Evolutionary conservation across 768 basidiomycete genomes (phyloP), one percentile per base, ranked within the genome.

Genomic region (Mycena galericulata): DNA sequence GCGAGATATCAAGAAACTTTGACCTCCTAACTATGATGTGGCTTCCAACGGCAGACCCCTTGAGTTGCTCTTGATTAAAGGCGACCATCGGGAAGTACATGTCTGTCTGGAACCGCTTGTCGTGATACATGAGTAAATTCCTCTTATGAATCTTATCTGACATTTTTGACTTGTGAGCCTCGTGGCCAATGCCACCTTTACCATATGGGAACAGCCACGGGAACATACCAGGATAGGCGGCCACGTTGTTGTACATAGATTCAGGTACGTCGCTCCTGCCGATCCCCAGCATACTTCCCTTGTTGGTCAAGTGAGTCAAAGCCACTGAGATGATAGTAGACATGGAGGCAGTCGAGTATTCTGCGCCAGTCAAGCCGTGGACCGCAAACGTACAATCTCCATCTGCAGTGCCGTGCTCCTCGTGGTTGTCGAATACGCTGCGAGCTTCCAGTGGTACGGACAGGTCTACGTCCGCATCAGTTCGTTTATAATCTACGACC

Each of bases 131-230:
- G 0, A 84, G 63, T 4, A 78, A 59, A 14, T 69, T 57, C 38
- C 66, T 45, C 22, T 77, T 78, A 29, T 79, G 77, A 14, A 26
- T 30, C 7, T 38, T 26, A 14, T 73, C 73, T 9, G 69, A 65
- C 18, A 45, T 1, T 64, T 46, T 10, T 60, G 18, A 18, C 73
- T 77, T 79, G 41, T 79, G 78, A 7, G 18, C 62, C 14, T 18
- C 17, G 18, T 74, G 62, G 12, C 71, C 75, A n/a, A 76, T 62
- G 0, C 75, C 73, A 2, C 78, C 78, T 15, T 74, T 38, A 0
- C 83, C 81, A 72, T 83, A 84, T 0, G 82, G 83, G 72, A 80
- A 84, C 1, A 84, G 65, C 81, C 81, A 84, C 0, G 82, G 83
- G 73, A 83, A 84, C 78, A 84, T 81, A 4, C 77, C 71, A 2